phyloP scores from a whole-genome alignment of 306 rosid species.

The Fagus sylvatica region DNA sequence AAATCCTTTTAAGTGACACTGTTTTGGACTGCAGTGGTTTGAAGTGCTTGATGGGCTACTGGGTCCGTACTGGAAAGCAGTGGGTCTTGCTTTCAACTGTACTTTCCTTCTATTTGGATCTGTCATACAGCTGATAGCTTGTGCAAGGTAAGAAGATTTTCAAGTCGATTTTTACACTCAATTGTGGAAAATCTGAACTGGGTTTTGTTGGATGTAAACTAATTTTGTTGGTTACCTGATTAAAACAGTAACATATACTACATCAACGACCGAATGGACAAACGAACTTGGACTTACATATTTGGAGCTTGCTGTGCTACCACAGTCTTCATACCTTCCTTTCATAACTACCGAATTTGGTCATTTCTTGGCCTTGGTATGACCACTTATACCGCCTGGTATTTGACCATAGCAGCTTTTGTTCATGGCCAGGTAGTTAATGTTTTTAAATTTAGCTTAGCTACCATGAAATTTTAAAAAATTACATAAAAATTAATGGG shows the following conservation, averaged over 20 bases:
- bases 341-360: conserved; percentile 95
- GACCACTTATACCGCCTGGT: conserved; percentile 99
- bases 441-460: no score
- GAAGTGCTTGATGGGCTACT: conserved; percentile 95
- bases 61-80: conserved; percentile 92
- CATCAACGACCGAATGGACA: conserved; percentile 85
- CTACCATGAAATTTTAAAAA: no score
- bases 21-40: conserved; percentile 74
- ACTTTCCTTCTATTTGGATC: conserved; percentile 97
- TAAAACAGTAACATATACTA: conserved; percentile 85
- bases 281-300: conserved; percentile 95
- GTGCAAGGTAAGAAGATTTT: conserved; percentile 70
- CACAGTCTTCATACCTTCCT: conserved; percentile 95
- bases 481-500: no score
- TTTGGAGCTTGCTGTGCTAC: conserved; percentile 99
- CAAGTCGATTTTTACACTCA: neutral
- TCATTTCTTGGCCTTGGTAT: conserved; percentile 95
- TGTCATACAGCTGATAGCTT: conserved; percentile 97
- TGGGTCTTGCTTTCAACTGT: conserved; percentile 93
- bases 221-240: neutral
- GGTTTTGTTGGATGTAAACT: conserved; percentile 6
- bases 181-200: conserved; percentile 5
- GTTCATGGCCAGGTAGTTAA: conserved; percentile 76
- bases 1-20: conserved; percentile 4
- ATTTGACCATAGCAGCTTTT: conserved; percentile 63